Conservation (phyloP, 352 stramenopile species). For the Globisporangium cystogenes region DNA sequence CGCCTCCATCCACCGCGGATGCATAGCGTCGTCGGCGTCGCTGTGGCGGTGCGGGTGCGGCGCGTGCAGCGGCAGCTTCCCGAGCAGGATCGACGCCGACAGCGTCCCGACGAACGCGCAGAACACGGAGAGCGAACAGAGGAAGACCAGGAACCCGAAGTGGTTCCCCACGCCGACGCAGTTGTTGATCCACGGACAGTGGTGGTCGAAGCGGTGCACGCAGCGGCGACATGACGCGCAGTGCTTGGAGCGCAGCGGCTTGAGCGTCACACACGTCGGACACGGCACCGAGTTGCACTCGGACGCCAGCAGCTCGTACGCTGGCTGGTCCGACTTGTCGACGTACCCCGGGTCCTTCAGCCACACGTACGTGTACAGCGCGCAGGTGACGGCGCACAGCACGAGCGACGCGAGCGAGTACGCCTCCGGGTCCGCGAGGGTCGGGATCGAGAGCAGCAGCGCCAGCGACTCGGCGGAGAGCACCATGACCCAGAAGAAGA, state of each 20-base stretch:
- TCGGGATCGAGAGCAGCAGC: constrained; percentile 53
- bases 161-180: constrained; percentile 76
- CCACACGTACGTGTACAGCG: constrained; percentile 75
- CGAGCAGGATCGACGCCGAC: constrained; percentile 44
- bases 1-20: constrained; percentile 13
- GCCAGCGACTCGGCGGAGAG: constrained; percentile 38
- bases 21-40: neutral
- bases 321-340: constrained; percentile 42
- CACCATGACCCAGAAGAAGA: constrained; percentile 72
- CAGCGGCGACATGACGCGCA: constrained; percentile 74
- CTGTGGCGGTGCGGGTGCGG: constrained; percentile 5
- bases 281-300: constrained; percentile 64
- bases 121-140: constrained; percentile 38
- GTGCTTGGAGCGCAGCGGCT: constrained; percentile 75
- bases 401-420: constrained; percentile 29
- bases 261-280: constrained; percentile 72
- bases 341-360: constrained; percentile 77
- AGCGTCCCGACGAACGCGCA: constrained; percentile 40
- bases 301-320: constrained; percentile 69
- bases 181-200: constrained; percentile 87
- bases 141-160: constrained; percentile 66
- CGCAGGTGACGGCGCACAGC: constrained; percentile 37
- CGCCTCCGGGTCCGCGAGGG: constrained; percentile 17
- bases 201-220: constrained; percentile 79
- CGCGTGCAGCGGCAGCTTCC: constrained; percentile 32